Conservation (phyloP, 768 basidiomycete species). For the Russula sp. region DNA sequence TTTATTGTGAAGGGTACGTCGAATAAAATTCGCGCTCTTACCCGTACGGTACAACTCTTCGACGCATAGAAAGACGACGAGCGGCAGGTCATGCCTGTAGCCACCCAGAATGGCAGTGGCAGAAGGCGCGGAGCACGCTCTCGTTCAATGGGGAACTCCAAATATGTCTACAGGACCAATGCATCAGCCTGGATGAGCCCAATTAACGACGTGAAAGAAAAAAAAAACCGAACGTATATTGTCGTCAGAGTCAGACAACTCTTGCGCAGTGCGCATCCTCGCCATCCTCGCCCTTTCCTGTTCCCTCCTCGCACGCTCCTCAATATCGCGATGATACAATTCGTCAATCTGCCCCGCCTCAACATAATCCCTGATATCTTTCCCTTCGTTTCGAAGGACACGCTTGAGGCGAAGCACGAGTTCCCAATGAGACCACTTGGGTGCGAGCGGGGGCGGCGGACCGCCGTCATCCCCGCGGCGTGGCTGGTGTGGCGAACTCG, state of each 20-base stretch:
- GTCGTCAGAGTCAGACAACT: slow-evolving; percentile 3
- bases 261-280: slow-evolving; percentile 16
- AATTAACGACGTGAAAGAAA: not conserved
- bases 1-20: not conserved
- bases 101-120: slow-evolving; percentile 39
- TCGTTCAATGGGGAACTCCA: slow-evolving; percentile 40
- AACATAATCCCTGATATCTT: slow-evolving; percentile 25
- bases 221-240: slow-evolving; percentile 14
- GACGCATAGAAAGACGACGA: slow-evolving; percentile 42
- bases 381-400: slow-evolving; percentile 17
- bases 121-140: slow-evolving; percentile 37
- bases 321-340: slow-evolving; percentile 20
- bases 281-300: slow-evolving; percentile 19
- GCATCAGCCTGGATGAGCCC: not conserved
- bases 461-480: slow-evolving; percentile 8
- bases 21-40: slow-evolving; percentile 9
- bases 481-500: slow-evolving; percentile 24
- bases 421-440: slow-evolving; percentile 26
- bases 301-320: slow-evolving; percentile 26
- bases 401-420: slow-evolving; percentile 27
- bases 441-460: slow-evolving; percentile 15
- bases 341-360: slow-evolving; percentile 22
- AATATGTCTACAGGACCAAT: slow-evolving; percentile 37
- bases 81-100: slow-evolving; percentile 41
- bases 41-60: slow-evolving; percentile 50